These are phyloP conservation scores for Starmera amethionina DNA, from an alignment of 805 yeast species.

Conservation along the genomic window DNA sequence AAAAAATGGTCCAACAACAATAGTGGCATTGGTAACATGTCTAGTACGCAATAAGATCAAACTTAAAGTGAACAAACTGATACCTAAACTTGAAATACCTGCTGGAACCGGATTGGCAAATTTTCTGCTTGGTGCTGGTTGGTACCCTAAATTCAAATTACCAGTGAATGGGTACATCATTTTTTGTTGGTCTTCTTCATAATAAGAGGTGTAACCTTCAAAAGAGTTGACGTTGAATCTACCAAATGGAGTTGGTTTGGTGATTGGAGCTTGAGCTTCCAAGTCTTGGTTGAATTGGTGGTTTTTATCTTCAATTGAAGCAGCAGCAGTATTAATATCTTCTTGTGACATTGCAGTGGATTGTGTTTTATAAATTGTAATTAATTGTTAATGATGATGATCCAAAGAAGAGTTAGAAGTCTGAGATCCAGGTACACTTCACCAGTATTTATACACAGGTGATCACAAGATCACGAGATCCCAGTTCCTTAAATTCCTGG, in stretches of 20 bases:
- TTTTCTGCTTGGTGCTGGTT: conserved; percentile 16
- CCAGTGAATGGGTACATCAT: conserved; percentile 39
- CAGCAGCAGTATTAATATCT: conserved; percentile 2
- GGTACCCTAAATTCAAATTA: conserved; percentile 33
- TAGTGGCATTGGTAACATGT: conserved; percentile 32
- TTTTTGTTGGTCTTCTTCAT: background rate
- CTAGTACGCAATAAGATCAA: conserved; percentile 35
- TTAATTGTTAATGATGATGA: no score
- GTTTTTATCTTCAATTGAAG: background rate
- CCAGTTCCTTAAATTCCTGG: no score
- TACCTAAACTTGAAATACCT: conserved; percentile 40
- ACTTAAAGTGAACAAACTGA: conserved; percentile 38
- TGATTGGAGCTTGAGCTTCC: background rate
- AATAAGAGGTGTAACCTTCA: conserved; percentile 1
- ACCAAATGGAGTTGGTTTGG: conserved; percentile 2
- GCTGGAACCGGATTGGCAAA: conserved; percentile 39
- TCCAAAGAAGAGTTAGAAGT: no score
- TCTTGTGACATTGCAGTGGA: conserved; percentile 1
- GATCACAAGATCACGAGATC: no score
- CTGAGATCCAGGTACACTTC: no score
- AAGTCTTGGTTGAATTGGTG: background rate
- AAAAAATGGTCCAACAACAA: conserved; percentile 34
- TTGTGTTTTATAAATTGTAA: no score
- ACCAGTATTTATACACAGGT: no score
- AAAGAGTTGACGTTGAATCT: conserved; percentile 2